phyloP scores from a whole-genome alignment of 805 yeast genomes.

The Candida sonorensis region DNA sequence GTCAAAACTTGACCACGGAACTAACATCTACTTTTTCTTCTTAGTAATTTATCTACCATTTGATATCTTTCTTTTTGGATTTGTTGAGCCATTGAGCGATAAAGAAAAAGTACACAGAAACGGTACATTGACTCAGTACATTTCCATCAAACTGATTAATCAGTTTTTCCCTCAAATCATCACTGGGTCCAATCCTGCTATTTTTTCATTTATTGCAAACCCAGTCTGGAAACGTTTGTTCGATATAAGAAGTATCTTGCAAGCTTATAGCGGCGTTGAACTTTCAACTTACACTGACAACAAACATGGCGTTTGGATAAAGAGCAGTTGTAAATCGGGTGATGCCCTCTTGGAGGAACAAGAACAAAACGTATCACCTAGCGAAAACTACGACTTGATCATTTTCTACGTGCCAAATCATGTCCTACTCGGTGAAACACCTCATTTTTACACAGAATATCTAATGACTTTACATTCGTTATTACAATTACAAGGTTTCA shows the following conservation, averaged over 20 bases:
- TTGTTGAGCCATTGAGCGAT: constrained; percentile 24
- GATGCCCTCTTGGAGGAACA: too few relatives aligned
- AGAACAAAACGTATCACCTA: too few relatives aligned
- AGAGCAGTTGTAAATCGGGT: too few relatives aligned
- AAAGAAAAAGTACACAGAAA: constrained; percentile 25
- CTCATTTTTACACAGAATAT: constrained; percentile 40
- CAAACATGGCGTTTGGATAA: constrained; percentile 2
- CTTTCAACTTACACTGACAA: constrained; percentile 17
- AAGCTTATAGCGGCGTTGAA: constrained; percentile 30
- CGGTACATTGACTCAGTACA: constrained; percentile 24
- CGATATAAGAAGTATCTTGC: constrained; percentile 24
- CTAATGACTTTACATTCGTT: constrained; percentile 33
- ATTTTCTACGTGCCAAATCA: constrained; percentile 41
- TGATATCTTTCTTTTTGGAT: constrained; percentile 22
- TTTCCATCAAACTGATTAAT: constrained; percentile 13
- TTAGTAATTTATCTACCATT: constrained; percentile 16
- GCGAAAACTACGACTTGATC: constrained; percentile 34
- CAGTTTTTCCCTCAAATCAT: constrained; percentile 13
- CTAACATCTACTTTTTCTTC: constrained; percentile 1
- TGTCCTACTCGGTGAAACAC: constrained; percentile 27
- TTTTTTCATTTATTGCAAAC: constrained; percentile 23
- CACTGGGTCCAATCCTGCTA: constrained; percentile 9
- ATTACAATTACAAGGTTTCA: constrained; percentile 41
- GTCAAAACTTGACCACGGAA: too few relatives aligned
- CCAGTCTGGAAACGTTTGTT: constrained; percentile 27